These are phyloP conservation scores for Solanum chilense DNA, from an alignment of 257 asterid genomes.

Conservation along the genomic window DNA sequence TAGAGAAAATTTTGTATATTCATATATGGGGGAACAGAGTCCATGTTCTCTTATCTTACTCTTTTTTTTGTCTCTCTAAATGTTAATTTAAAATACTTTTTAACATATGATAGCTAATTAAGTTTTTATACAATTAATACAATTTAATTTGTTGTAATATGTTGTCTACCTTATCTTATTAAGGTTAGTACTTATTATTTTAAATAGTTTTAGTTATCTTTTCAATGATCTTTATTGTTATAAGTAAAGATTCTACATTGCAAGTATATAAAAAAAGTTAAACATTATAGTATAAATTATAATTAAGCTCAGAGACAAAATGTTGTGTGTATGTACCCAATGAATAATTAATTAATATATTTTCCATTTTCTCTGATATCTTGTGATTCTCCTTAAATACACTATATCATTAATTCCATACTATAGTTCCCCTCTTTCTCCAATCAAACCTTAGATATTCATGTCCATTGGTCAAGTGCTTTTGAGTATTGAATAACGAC, in stretches of 20 bases:
- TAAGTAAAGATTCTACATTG: neutral
- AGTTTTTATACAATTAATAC: neutral
- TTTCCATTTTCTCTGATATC: slow-evolving; percentile 8
- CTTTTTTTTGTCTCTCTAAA: neutral
- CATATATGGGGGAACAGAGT: slow-evolving; percentile 44
- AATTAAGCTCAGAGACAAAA: slow-evolving; percentile 9
- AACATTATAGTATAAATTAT: neutral
- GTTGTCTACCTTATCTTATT: neutral
- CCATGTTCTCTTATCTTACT: slow-evolving; percentile 71
- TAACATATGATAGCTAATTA: neutral
- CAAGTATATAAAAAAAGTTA: neutral
- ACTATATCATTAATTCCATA: slow-evolving; percentile 12
- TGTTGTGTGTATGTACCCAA: slow-evolving; percentile 10
- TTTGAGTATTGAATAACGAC: neutral
- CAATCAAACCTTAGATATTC: neutral
- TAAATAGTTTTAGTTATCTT: neutral
- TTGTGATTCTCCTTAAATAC: slow-evolving; percentile 47
- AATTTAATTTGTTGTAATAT: neutral
- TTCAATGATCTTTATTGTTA: neutral
- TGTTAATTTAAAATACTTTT: neutral
- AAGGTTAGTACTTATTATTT: neutral
- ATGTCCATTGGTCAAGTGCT: neutral
- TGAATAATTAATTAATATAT: neutral
- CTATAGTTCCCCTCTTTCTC: slow-evolving; percentile 33
- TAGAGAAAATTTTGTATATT: slow-evolving; percentile 14